Evolutionary conservation across 441 rosid genomes (phyloP).

Genomic region (Erodium chrysanthum): DNA sequence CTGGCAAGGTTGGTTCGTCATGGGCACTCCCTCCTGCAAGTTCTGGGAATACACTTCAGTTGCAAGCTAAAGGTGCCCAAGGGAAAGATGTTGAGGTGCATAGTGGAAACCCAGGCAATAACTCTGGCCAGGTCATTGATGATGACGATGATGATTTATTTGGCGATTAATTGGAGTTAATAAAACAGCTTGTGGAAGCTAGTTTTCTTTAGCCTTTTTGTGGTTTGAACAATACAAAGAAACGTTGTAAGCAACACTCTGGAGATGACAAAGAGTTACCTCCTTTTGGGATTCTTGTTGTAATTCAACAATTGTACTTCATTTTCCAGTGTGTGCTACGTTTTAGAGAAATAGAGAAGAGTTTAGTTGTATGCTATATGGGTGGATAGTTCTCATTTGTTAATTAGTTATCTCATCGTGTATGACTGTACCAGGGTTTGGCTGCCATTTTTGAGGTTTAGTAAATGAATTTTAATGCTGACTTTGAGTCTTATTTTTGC

Average conservation of each 20-base stretch:
- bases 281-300: slow-evolving; percentile 22
- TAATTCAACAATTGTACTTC: slow-evolving; percentile 22
- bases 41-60: slow-evolving; percentile 20
- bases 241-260: background rate
- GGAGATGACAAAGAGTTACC: no score
- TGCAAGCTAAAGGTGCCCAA: slow-evolving; percentile 26
- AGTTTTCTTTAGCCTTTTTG: no score
- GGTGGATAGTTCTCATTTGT: background rate
- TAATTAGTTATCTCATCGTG: background rate
- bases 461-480: background rate
- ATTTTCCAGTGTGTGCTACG: slow-evolving; percentile 10
- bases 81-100: no score
- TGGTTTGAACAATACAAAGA: no score
- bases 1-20: slow-evolving; percentile 61
- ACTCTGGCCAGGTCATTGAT: slow-evolving; percentile 23
- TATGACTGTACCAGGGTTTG: background rate
- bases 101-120: slow-evolving; percentile 19
- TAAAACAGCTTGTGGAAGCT: background rate
- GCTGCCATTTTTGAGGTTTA: background rate
- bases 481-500: background rate
- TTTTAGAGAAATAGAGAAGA: slow-evolving; percentile 10
- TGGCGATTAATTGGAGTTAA: slow-evolving; percentile 40
- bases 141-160: slow-evolving; percentile 67
- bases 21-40: slow-evolving; percentile 54
- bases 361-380: background rate